Evolutionary conservation across 2,329 filamentous ascomycete genomes (phyloP), one percentile per base, ranked within the genome.

Genomic region (Fusarium nodosum): DNA sequence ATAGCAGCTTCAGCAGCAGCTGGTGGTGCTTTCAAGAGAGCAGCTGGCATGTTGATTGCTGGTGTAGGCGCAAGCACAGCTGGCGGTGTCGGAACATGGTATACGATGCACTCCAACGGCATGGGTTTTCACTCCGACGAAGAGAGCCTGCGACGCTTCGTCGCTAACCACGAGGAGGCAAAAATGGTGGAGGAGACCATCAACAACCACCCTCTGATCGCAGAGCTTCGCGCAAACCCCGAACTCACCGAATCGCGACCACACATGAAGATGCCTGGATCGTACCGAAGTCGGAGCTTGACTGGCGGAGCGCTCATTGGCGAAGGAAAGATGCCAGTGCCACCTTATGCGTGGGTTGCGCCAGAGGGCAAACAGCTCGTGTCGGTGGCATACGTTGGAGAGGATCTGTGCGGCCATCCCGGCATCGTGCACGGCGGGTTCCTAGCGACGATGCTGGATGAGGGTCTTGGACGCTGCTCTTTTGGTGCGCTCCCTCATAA

Each of bases 371-470:
- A 89, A 81, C 87, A 85, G 51, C 82, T 93, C 56, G 88, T 94
- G 8, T 88, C 89, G 16, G 86, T 98, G 42, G 86, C 90, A 55
- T 94, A 94, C 77, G 85, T 97, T 0, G 95, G 95, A 3, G 81
- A 85, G 4, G 90, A 93, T 73, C 83, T 98, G 41, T 97, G 93
- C 77, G 95, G 95, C 3, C 94, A 98, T 79, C 92, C 93, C 8
- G 93, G 92, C 4, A 93, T 98, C 66, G 87, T 97, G 9, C 96
- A 98, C 78, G 95, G 95, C 52, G 95, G 95, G 0, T 82, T 97
- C 69, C 83, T 98, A 59, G 95, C 95, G n/a, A 97, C 95, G 15
- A 86, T 98, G 77, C 83, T 98, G 55, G 95, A 98, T 77, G 95
- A 98, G 79, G 93, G 93, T 0, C 83, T 98, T 44, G 95, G 92